Evolutionary conservation across 2,329 filamentous ascomycete species (phyloP).

Genomic region (Gaeumannomyces sp.): DNA sequence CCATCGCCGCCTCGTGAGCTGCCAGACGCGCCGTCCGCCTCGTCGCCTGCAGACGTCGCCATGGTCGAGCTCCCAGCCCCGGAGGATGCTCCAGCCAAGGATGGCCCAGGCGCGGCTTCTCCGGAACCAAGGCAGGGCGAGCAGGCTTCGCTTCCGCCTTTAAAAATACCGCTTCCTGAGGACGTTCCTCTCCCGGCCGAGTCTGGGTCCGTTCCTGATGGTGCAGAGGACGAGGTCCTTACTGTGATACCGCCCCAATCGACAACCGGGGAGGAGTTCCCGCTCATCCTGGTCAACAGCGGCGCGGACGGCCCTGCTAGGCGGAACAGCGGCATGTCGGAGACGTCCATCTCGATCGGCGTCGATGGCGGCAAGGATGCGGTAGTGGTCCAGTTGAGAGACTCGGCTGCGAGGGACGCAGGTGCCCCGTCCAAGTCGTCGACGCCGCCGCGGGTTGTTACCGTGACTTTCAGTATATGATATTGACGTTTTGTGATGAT

Average conservation of each 20-base stretch:
- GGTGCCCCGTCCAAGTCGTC: not conserved
- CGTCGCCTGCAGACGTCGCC: no score
- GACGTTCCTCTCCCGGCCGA: not conserved
- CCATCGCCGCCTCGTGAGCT: not conserved
- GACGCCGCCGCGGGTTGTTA: not conserved
- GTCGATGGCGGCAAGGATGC: constrained; percentile 9
- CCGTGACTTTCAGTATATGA: constrained; percentile 7
- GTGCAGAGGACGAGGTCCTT: not conserved
- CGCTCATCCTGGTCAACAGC: constrained; percentile 1
- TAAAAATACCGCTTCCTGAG: not conserved
- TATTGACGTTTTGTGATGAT: constrained; percentile 3
- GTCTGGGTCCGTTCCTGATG: not conserved
- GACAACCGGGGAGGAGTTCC: not conserved
- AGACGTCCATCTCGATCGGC: constrained; percentile 8
- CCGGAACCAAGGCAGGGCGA: not conserved
- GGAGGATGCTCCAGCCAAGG: not conserved
- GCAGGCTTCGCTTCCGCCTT: not conserved
- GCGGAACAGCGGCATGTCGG: constrained; percentile 1
- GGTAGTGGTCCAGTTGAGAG: constrained; percentile 4
- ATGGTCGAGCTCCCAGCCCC: not conserved
- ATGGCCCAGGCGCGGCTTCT: not conserved
- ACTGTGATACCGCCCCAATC: not conserved
- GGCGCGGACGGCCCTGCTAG: not conserved
- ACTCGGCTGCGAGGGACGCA: not conserved
- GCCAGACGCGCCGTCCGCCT: not conserved